A percentile compares a stretch with the other conserved stretches of the same genome.
Conservation (phyloP, 176 grass and related monocot species). For the Urochloa ruziziensis region DNA sequence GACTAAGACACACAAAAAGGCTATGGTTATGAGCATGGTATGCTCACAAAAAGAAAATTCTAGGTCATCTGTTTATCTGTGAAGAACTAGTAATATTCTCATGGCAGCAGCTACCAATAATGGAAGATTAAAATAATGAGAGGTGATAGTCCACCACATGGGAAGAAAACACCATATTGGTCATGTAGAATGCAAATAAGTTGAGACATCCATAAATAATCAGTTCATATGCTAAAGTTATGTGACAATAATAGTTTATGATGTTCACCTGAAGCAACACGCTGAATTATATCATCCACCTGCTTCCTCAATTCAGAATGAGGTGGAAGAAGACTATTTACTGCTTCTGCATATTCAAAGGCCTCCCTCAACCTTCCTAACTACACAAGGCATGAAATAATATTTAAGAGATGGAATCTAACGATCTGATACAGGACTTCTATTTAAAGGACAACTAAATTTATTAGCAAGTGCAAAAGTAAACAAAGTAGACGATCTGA, state of each 20-base stretch:
- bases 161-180: not conserved
- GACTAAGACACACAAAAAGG: not conserved
- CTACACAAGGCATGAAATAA: conserved; percentile 50
- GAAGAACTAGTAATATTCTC: not conserved
- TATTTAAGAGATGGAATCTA: too few species aligned
- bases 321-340: conserved; percentile 49
- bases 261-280: conserved; percentile 58
- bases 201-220: not conserved
- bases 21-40: not conserved
- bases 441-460: not conserved
- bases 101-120: conserved; percentile 5
- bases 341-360: conserved; percentile 54
- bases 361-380: conserved; percentile 85
- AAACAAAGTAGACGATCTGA: not conserved
- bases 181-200: conserved; percentile 12
- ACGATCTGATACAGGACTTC: not conserved
- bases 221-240: conserved; percentile 13
- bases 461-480: not conserved
- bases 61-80: not conserved
- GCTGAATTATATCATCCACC: conserved; percentile 57
- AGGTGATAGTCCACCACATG: not conserved
- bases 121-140: conserved; percentile 6
- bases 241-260: not conserved
- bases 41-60: not conserved
- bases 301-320: conserved; percentile 51